Evolutionary conservation across 495 filamentous ascomycete species (phyloP), one percentile per base, ranked within the genome.

Genomic region (Tricharina praecox): DNA sequence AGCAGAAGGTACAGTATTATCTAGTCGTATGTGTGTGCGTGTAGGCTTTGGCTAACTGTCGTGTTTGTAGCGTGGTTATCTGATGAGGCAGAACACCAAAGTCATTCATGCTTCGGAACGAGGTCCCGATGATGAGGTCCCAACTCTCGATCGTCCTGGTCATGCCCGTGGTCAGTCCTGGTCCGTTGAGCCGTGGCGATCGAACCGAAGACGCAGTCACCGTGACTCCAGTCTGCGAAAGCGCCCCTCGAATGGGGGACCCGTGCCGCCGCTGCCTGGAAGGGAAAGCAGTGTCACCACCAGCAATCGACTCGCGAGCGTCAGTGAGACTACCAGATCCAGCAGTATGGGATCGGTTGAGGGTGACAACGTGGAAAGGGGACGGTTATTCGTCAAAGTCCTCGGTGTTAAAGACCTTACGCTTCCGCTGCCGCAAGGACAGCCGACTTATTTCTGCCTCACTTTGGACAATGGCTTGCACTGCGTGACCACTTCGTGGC

Each of bases 71-170:
- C 84, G 90, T 68, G 90, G 90, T 18, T 97, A 97, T 56, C 72
- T 97, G 24, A 96, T 95, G 90, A 77, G 90, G 53, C 90, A 97
- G 53, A 97, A 96, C 63, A 96, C 90, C 15, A 95, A 94, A 60
- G 75, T 97, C 35, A 83, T 97, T 45, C 81, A 94, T 48, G 90
- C 92, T 0, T 78, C 72, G 49, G 93, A 78, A 60, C 76, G 68
- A 51, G 51, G 63, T 21, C 62, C 67, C 0, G 76, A 80, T 47
- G 68, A 69, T 52, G 69, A 71, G 1, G 65, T 71, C 35, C 81
- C 28, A 75, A 76, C 21, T 75, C 72, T n/a, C 77, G 75, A 50
- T 79, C 78, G 7, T 77, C 84, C 16, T 70, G 58, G 60, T 68
- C 37, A 84, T 70, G 60, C 73, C 34, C 74, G 86, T 26, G 76